Evolutionary conservation across 352 stramenopile genomes (phyloP), one percentile per base, ranked within the genome.

Genomic region (Phytopythium aichiense): DNA sequence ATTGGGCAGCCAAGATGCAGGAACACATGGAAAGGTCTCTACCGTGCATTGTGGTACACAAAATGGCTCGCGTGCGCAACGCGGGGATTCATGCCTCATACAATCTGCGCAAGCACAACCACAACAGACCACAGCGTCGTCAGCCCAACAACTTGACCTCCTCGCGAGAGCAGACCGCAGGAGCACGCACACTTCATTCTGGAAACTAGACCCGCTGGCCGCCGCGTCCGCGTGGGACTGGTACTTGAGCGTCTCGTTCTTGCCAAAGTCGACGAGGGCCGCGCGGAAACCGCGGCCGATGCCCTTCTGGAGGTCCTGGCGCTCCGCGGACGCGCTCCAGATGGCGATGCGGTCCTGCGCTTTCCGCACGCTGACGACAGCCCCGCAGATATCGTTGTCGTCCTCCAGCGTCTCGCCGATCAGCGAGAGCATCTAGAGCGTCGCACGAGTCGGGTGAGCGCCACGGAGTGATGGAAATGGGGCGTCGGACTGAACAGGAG

Each of bases 381-480:
- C 92, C 35, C 97, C 96, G 71, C 94, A 98, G 55, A 99, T 84
- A 74, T 98, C 89, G 65, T 96, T 79, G 22, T 97, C 93, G 64
- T 94, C 81, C 66, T 99, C 92, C 60, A 99, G 81, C 56, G 91
- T 97, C 73, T 98, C 95, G 30, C 96, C 97, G 65, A 99, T 98
- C 30, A 98, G 80, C 50, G 95, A 97, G 16, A 99, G 80, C 69
- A 96, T 95, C 84, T 95, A 55, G 20, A 15, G 9, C 12, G 18
- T 35, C 56, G 28, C 8, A 56, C 15, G 28, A 7, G 16, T 15
- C 48, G 1, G 16, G 11, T 53, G 8, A 53, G 46, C 23, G 8
- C 18, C 46, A 38, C 7, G 33, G 7, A 12, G 33, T 12, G 33
- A 5, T 1, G 23, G 23, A 35, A 12, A n/a, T 55, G 46, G 23